phyloP scores from a whole-genome alignment of 352 stramenopile species.

The Pythium coloratum region DNA sequence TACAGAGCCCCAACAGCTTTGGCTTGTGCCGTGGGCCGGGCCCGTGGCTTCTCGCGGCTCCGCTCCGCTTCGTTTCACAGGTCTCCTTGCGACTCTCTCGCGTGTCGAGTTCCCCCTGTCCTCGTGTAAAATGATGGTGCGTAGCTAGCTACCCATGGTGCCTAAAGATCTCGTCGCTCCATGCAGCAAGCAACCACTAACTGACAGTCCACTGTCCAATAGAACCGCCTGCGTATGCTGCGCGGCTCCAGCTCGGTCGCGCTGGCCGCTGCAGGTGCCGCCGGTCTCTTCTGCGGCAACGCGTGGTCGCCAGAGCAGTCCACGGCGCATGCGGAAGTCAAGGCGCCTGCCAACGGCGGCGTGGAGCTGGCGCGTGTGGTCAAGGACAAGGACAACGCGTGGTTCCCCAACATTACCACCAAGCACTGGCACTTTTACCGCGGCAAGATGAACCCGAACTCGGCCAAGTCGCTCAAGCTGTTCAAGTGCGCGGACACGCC shows the following conservation, averaged over 20 bases:
- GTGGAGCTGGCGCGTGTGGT: constrained; percentile 14
- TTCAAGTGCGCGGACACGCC: constrained; percentile 88
- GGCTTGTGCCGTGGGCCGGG: too few relatives aligned
- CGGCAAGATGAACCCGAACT: constrained; percentile 81
- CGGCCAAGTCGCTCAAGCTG: constrained; percentile 86
- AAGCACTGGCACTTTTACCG: constrained; percentile 90
- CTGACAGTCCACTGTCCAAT: neutral
- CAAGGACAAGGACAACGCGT: constrained; percentile 37
- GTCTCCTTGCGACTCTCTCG: neutral
- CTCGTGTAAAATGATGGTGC: constrained; percentile 1
- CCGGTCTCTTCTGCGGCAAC: constrained; percentile 38
- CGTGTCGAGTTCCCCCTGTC: neutral
- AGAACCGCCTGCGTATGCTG: constrained; percentile 30
- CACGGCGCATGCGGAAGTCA: constrained; percentile 13
- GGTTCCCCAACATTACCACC: constrained; percentile 81
- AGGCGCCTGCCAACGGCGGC: constrained; percentile 12
- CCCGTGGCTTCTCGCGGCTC: too few relatives aligned
- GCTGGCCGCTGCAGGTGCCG: constrained; percentile 36
- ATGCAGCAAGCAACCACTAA: neutral
- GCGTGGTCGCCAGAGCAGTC: constrained; percentile 15
- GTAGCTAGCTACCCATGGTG: constrained; percentile 16
- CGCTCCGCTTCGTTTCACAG: neutral
- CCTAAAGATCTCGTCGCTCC: neutral
- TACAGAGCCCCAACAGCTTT: neutral
- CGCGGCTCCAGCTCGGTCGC: constrained; percentile 15